Base-by-base conservation (phyloP, 805 yeast genomes). In the Suhomyces kilbournensis region DNA sequence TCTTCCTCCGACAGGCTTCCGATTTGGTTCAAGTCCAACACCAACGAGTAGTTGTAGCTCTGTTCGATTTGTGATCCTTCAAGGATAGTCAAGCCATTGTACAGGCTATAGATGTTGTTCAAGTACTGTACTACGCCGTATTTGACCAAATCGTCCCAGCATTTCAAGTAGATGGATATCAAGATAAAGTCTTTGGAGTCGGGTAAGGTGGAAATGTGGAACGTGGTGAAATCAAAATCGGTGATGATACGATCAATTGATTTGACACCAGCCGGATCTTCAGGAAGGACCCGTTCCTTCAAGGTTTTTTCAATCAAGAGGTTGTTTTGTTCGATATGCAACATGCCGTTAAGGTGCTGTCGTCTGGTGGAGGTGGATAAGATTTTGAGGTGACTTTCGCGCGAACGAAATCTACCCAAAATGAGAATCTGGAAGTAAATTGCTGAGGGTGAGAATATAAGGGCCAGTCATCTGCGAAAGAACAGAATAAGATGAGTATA, bases 221-320 rank as follows among this genome's bases (percentile, higher is more conserved):
- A 92, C 28, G 94, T 88, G 47, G 97, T 96, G 73, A 90, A 90
- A 70, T 94, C 99, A 62, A 94, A 94, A 74, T 94, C 99, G 39
- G 96, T 86, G 56, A 94, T 82, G 56, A 93, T 84, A 68, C 97
- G 83, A 71, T 94, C 97, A 56, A 90, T 76, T 5, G 82, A 72
- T 47, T 79, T 73, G 43, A 59, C 52, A 8, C 53, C 68, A n/a
- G 54, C 67, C 1, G 60, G 56, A 2, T 60, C 52, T 20, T 76
- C 84, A 23, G 75, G 71, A 22, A 75, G 67, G 49, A 88, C 72
- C 48, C 91, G 82, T 66, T 88, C 96, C 32, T 83, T 79, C 57
- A 94, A 78, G 1, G 97, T 84, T 59, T 89, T 86, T 65, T 90
- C 84, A 58, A 94, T 78, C 61, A 96, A 80, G 50, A 91, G 77